Base-by-base conservation (phyloP, 2,329 filamentous ascomycete species). In the Sporothrix pseudoabietina region DNA sequence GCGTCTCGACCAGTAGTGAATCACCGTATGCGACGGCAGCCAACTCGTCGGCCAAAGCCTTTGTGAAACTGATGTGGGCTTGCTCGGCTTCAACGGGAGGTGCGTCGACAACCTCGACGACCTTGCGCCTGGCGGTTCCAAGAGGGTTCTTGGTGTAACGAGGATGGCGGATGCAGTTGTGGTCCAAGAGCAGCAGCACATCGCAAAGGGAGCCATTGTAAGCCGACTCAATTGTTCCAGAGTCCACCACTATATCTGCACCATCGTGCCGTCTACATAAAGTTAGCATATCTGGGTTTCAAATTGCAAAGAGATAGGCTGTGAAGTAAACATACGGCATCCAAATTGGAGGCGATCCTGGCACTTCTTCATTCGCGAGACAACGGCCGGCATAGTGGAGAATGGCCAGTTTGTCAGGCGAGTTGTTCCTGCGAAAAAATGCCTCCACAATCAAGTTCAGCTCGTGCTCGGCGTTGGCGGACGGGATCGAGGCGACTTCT, bases 351-450 rank as follows among this genome's bases (percentile, higher is more conserved):
- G 75, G 47, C 41, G 72, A 65, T 47, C 73, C 74, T 2, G n/a
- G 26, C 44, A 49, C 44, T 2, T 39, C 16, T 14, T 32, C 32
- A 19, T 74, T 74, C 12, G 72, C 63, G 3, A 71, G 61, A 22
- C 65, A 69, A 12, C 73, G 69, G 35, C 76, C 76, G 54, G 74
- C 71, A 16, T 77, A 77, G 71, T 77, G 76, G 1, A 77, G 35
- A 14, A 77, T 75, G 65, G 76, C 72, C 5, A 77, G 71, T 16
- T 72, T 55, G 5, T 73, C 73, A 1, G 74, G 63, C 1, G 72
- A 55, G 73, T 44, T 69, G 71, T 71, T 71, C 3, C 16, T 41
- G 2, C 30, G 3, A 2, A 77, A 74, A 16, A 77, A 75, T 14
- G 35, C 52, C 12, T 71, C 57, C 1, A 73, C 59, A 44, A 61